Conservation (phyloP, 495 filamentous ascomycete species). For the Sphaerosporella brunnea region DNA sequence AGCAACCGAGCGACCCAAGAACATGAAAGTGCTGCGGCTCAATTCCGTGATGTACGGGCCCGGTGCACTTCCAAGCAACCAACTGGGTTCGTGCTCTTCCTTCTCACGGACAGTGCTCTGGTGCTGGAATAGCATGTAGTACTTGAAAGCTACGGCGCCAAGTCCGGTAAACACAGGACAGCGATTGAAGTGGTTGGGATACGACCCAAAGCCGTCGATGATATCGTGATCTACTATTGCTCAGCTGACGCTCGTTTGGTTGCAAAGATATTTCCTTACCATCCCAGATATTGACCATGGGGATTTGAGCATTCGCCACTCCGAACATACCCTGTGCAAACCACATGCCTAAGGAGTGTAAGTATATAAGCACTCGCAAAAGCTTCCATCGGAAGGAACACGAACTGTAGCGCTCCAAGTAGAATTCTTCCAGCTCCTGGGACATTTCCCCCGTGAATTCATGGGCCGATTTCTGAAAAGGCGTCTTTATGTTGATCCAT, state of each 20-base stretch:
- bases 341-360: slow-evolving; percentile 38
- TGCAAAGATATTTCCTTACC: slow-evolving; percentile 23
- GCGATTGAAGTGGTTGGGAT: slow-evolving; percentile 78
- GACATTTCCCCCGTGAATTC: slow-evolving; percentile 61
- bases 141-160: slow-evolving; percentile 85
- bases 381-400: background rate
- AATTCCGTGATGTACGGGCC: slow-evolving; percentile 82
- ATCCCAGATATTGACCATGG: slow-evolving; percentile 96
- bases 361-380: background rate
- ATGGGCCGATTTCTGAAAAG: slow-evolving; percentile 54
- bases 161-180: slow-evolving; percentile 79
- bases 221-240: slow-evolving; percentile 56
- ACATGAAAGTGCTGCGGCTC: slow-evolving; percentile 75
- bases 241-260: background rate
- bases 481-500: slow-evolving; percentile 70
- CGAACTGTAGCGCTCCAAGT: slow-evolving; percentile 62
- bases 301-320: slow-evolving; percentile 82
- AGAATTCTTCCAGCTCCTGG: slow-evolving; percentile 69
- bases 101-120: slow-evolving; percentile 68
- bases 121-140: slow-evolving; percentile 96
- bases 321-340: slow-evolving; percentile 91
- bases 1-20: slow-evolving; percentile 54
- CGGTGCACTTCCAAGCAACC: slow-evolving; percentile 59
- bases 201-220: slow-evolving; percentile 90
- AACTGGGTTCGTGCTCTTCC: slow-evolving; percentile 70